A percentile compares a stretch with the other conserved stretches of the same genome.
phyloP scores from a whole-genome alignment of 192 early-diverging fungal genomes.

The Entomortierella chlamydospora region DNA sequence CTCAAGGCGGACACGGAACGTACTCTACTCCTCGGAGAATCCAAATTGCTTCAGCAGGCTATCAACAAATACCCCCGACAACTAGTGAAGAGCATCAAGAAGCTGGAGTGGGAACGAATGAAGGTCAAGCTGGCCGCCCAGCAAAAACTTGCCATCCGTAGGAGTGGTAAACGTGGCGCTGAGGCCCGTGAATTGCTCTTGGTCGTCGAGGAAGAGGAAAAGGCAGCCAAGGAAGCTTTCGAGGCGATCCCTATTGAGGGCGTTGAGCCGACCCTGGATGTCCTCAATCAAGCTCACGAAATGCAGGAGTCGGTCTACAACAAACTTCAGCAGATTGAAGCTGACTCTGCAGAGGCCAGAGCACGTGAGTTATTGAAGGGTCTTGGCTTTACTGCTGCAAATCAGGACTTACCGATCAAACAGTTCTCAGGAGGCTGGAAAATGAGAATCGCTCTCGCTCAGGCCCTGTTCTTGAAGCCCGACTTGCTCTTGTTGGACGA shows the following conservation, averaged over 20 bases:
- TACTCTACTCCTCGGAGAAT: constrained; percentile 61
- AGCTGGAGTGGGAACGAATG: constrained; percentile 56
- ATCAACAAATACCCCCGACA: constrained; percentile 60
- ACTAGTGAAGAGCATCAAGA: constrained; percentile 55
- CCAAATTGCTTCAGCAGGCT: constrained; percentile 58
- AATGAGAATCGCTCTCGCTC: constrained; percentile 88
- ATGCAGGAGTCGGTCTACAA: constrained; percentile 67
- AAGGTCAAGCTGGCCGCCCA: constrained; percentile 59
- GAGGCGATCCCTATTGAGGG: constrained; percentile 40
- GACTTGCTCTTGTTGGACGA: constrained; percentile 89
- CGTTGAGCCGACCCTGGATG: constrained; percentile 59
- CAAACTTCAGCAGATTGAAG: constrained; percentile 71
- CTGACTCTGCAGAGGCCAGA: constrained; percentile 70
- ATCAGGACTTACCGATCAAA: constrained; percentile 74
- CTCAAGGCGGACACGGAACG: constrained; percentile 73
- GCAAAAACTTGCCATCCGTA: constrained; percentile 69
- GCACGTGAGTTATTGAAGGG: constrained; percentile 79
- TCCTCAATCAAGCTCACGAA: constrained; percentile 66
- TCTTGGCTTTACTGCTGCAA: constrained; percentile 76
- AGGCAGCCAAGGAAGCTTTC: constrained; percentile 46
- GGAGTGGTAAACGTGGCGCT: constrained; percentile 74
- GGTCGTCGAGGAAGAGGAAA: constrained; percentile 49
- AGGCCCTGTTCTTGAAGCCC: constrained; percentile 85
- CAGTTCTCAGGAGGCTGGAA: constrained; percentile 89
- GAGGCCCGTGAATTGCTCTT: constrained; percentile 69